These are phyloP conservation scores for Calonectria leucothoes DNA, from an alignment of 2,329 filamentous ascomycete species.

Conservation along the genomic window DNA sequence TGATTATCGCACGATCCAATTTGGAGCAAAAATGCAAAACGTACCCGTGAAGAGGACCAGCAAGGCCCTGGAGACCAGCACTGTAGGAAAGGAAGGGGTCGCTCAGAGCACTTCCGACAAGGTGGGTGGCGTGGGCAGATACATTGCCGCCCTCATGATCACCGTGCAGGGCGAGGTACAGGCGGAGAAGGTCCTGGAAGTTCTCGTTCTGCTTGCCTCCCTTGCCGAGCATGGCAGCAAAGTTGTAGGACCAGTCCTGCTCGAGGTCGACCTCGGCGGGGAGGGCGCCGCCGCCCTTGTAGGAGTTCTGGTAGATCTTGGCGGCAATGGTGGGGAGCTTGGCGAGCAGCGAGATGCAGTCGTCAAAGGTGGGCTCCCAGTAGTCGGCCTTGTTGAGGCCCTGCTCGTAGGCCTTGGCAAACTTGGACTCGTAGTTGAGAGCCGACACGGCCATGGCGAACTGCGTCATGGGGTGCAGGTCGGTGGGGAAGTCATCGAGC, in stretches of 20 bases:
- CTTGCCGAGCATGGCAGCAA: constrained; percentile 95
- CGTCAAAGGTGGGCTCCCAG: constrained; percentile 98
- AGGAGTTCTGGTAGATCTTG: constrained; percentile 95
- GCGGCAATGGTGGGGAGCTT: constrained; percentile 97
- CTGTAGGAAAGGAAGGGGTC: constrained; percentile 97
- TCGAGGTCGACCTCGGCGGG: constrained; percentile 81
- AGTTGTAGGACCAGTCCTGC: constrained; percentile 99
- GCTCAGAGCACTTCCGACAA: constrained; percentile 93
- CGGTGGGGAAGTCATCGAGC: constrained; percentile 88
- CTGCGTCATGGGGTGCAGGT: constrained; percentile 98
- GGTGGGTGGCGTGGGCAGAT: constrained; percentile 92
- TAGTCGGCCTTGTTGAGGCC: constrained; percentile 96
- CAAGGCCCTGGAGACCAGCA: constrained; percentile 93
- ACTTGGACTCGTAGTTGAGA: constrained; percentile 94
- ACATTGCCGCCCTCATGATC: constrained; percentile 99
- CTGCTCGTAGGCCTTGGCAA: constrained; percentile 91
- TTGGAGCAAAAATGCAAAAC: constrained; percentile 25
- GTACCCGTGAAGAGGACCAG: constrained; percentile 77
- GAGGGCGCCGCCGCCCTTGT: constrained; percentile 79
- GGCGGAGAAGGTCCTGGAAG: constrained; percentile 93
- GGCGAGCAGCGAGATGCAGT: constrained; percentile 91
- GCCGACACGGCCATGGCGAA: constrained; percentile 95
- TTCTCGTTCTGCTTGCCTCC: constrained; percentile 87
- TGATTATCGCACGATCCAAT: neutral
- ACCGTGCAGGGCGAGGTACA: constrained; percentile 96